Evolutionary conservation across 2,329 filamentous ascomycete genomes (phyloP), one percentile per base, ranked within the genome.

Genomic region (Chaetomiaceae sp.): DNA sequence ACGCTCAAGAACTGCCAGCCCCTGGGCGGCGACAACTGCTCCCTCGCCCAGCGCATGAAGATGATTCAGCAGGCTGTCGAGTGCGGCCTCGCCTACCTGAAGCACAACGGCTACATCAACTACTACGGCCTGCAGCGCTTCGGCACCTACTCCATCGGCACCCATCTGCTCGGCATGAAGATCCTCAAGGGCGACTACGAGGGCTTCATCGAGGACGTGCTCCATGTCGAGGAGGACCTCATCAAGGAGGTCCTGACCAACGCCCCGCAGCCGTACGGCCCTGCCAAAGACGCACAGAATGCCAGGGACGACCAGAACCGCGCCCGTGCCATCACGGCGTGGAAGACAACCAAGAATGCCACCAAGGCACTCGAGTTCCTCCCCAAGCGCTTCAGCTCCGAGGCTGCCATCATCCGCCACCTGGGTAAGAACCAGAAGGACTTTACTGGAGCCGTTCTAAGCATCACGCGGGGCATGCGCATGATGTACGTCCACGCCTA

Each of bases 121-220:
- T 98, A 97, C 69, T 98, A 90, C 61, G 93, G 93, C 8, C 80
- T 97, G n/a, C 93, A 98, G 68, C 83, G 93, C 19, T 98, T 98
- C 59, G 93, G 93, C 22, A 91, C 89, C 0, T 91, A 93, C 65
- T 72, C 81, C 22, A 84, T 87, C 11, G 86, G 89, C 27, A 98
- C 93, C 0, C 88, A 97, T 60, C 77, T 83, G 33, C 73, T 96
- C 40, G 93, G 93, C 39, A 79, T 84, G 61, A 83, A 87, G 63
- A 89, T 98, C 61, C 75, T 98, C 1, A 78, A 86, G 56, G 84
- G 79, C 24, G 81, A 95, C 59, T 89, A 89, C 56, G 76, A 90
- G 61, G 86, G 79, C 26, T 91, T 91, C 12, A 81, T 93, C 45
- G 76, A 88, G 44, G 76, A 81, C 17, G 82, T 98, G 32, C 73